Percentiles rank a stretch among this genome's conserved stretches.
These are phyloP conservation scores for Hyphodiscus hymeniophilus DNA, from an alignment of 495 filamentous ascomycete genomes.

Conservation along the genomic window DNA sequence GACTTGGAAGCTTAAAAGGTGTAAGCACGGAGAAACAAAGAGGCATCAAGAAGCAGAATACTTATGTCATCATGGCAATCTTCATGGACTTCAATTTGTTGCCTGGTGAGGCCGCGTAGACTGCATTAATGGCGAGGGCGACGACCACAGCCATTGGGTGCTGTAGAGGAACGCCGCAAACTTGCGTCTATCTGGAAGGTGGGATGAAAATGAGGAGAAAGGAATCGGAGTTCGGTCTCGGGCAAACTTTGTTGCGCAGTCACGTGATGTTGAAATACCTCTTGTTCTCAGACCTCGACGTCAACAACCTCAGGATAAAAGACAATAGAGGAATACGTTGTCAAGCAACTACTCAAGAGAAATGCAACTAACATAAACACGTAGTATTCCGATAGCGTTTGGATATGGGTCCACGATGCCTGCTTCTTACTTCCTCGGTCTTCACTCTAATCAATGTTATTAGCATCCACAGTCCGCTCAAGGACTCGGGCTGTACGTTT, in stretches of 20 bases:
- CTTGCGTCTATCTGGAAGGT: slow-evolving; percentile 1
- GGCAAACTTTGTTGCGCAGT: not conserved
- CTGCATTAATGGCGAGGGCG: not conserved
- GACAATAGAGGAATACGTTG: too few species aligned
- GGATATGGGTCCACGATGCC: too few species aligned
- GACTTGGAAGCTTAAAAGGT: not conserved
- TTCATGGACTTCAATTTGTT: not conserved
- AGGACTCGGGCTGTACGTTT: too few species aligned
- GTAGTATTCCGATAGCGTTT: too few species aligned
- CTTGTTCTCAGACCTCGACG: too few species aligned
- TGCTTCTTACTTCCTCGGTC: too few species aligned
- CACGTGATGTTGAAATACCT: not conserved
- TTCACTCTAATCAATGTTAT: too few species aligned
- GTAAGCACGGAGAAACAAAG: slow-evolving; percentile 10
- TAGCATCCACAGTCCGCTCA: too few species aligned
- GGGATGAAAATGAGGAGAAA: not conserved
- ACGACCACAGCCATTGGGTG: not conserved
- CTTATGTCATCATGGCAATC: not conserved
- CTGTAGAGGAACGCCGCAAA: not conserved
- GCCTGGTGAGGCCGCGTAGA: slow-evolving; percentile 4
- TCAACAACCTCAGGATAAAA: too few species aligned
- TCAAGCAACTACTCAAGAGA: too few species aligned
- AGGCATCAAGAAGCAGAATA: not conserved
- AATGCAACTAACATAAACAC: too few species aligned
- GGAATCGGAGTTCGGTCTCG: too few species aligned